Percentiles rank a stretch among this genome's conserved stretches.
Conservation (phyloP, 129 eudicot genomes). For the Kitagawia praeruptora region DNA sequence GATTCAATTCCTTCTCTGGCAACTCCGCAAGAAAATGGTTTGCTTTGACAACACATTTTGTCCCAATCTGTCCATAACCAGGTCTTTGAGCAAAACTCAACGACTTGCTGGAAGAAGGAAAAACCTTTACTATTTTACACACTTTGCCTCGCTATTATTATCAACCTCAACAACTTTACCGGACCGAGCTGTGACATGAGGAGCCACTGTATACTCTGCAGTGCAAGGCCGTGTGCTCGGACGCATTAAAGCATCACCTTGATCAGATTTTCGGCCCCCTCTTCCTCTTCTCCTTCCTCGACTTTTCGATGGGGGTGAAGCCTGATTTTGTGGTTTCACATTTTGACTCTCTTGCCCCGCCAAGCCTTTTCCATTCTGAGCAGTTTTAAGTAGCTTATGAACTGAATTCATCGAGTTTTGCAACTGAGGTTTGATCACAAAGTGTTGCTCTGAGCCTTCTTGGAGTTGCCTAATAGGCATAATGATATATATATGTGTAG, state of each 20-base stretch:
- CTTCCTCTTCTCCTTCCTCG: conserved; percentile 50
- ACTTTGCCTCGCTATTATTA: conserved; percentile 18
- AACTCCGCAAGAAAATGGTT: conserved; percentile 85
- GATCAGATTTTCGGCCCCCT: conserved; percentile 51
- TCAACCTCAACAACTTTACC: conserved; percentile 6
- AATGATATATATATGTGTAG: conserved; percentile 27
- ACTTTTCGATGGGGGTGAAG: conserved; percentile 40
- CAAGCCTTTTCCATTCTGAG: conserved; percentile 40
- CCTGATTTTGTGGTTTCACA: conserved; percentile 28
- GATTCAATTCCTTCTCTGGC: conserved; percentile 75
- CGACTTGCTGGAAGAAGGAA: conserved; percentile 70
- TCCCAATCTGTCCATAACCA: conserved; percentile 73
- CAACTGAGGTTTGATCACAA: conserved; percentile 41
- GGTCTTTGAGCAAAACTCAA: conserved; percentile 68
- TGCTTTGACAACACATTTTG: conserved; percentile 81
- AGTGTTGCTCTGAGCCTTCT: conserved; percentile 44
- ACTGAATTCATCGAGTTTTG: conserved; percentile 29
- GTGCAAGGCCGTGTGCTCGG: conserved; percentile 59
- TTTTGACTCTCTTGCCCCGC: conserved; percentile 30
- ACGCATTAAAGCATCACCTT: conserved; percentile 38
- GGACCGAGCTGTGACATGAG: not conserved
- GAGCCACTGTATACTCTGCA: conserved; percentile 19
- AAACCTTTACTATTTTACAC: conserved; percentile 21
- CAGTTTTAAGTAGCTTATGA: conserved; percentile 26
- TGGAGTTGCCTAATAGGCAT: conserved; percentile 59